Base-by-base conservation (phyloP, 305 asterid genomes). In the Plantago lanceolata region DNA sequence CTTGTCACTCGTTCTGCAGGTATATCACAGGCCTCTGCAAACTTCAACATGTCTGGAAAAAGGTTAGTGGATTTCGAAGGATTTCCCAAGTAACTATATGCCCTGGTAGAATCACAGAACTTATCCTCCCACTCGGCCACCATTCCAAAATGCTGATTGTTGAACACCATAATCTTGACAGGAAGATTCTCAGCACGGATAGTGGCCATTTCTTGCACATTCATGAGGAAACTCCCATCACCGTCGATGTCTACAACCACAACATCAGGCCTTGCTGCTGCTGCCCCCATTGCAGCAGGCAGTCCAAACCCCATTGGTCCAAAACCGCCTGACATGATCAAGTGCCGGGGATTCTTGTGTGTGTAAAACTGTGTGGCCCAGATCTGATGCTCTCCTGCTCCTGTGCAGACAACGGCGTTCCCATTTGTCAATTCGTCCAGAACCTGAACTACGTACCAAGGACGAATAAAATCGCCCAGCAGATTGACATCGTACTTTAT, bases 221-320 rank as follows among this genome's bases (percentile, higher is more conserved):
- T 82, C 87, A 82, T 79, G 37, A 74, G 66, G 61, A 82, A 79
- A 65, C 82, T 79, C n/a, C 85, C 83, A 44, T 82, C 87, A 2
- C 87, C 87, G 48, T 76, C 85, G 15, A 79, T 79, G 64, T 82
- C 85, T 19, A 82, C 81, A 2, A 82, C 81, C 7, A 70, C 62
- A 12, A 70, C 73, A 60, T 76, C 77, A 0, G 86, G 86, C 54
- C 79, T 66, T 29, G 80, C 84, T n/a, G 70, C 71, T 1, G 77
- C 80, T 5, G 84, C 86, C 8, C 84, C 86, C 1, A 78, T 76
- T n/a, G 86, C 84, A 4, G 82, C 82, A 13, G 86, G 86, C 9
- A 81, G 65, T 13, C 86, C 86, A 31, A 78, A 73, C 0, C 84
- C 84, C 86, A 81, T 81, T 8, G 84, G 80, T 0, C 86, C 80